Base-by-base conservation (phyloP, 768 basidiomycete species). In the Xerocomus brunneocitrinus region DNA sequence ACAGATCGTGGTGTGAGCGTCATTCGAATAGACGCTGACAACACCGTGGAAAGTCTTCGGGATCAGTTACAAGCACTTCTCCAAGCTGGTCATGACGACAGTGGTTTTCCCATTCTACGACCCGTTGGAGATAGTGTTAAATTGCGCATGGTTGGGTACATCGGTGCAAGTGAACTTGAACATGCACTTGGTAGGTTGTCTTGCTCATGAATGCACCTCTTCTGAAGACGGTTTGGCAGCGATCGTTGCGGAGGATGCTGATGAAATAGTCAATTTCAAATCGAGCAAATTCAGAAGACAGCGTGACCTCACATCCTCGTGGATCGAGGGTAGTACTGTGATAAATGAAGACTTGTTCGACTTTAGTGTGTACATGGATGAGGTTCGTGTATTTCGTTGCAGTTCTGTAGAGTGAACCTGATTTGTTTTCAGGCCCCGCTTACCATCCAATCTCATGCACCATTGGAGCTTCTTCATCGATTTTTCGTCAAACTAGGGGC, bases 401-500 rank as follows among this genome's bases (percentile, higher is more conserved):
- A 4, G 24, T 19, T 36, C 28, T 39, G 7, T 27, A 2, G 27
- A 34, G 54, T 52, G n/a, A 39, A 40, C 9, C 27, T 51, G 40
- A 57, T 8, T 31, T 32, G 7, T 50, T 53, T 30, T 3, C 47
- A 93, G 88, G 93, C 95, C 1, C 97, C 97, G 0, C 74, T 98
- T 52, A 89, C 86, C 0, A 81, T 98, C 36, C 84, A 85, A 53
- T 82, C 81, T 1, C 85, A 94, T 62, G 87, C 91, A 2, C 91
- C 97, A 1, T 76, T 98, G 66, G 91, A 97, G 69, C 80, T 98
- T 46, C 78, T 98, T 0, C 95, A 98, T 64, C 91, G 91, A 65
- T 82, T 95, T 65, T 98, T 98, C 62, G 86, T 85, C 54, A 98
- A 98, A 68, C 81, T 98, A 19, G 97, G 97, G 0, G 90, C 92